Percentiles rank a stretch among this genome's conserved stretches.
Evolutionary conservation across 148 eudicot genomes (phyloP).

Genomic region (Rhododendron henanense): DNA sequence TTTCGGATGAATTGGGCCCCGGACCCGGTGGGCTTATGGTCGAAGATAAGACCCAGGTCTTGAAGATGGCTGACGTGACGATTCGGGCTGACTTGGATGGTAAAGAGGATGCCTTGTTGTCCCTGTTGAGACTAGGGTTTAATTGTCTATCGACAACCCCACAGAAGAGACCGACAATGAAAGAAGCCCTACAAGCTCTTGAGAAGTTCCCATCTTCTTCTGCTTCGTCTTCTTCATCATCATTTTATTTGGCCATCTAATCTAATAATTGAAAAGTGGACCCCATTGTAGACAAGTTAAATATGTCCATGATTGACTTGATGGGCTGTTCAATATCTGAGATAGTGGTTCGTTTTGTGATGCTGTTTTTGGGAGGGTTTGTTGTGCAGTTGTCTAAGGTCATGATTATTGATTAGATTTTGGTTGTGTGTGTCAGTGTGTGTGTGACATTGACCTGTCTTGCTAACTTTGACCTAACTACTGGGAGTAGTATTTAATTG

Average conservation of each 20-base stretch:
- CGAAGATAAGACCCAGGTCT: conserved; percentile 55
- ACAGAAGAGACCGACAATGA: conserved; percentile 90
- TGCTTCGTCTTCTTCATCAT: conserved; percentile 19
- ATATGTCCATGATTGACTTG: conserved; percentile 4
- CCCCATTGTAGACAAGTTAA: conserved; percentile 10
- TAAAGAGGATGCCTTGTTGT: conserved; percentile 64
- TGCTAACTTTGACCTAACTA: neutral
- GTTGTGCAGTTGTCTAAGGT: neutral
- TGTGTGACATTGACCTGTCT: neutral
- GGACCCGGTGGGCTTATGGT: conserved; percentile 37
- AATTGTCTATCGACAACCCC: conserved; percentile 64
- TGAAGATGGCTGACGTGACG: conserved; percentile 78
- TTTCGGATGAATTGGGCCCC: conserved; percentile 74
- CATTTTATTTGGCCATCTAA: conserved; percentile 34
- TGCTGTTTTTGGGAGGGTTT: neutral
- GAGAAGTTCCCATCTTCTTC: conserved; percentile 56
- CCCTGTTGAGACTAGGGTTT: conserved; percentile 60
- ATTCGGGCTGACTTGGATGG: conserved; percentile 88
- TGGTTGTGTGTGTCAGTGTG: neutral
- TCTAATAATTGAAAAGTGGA: conserved; percentile 15
- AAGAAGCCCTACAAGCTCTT: conserved; percentile 70
- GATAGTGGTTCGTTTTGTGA: neutral
- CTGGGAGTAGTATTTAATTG: too few relatives aligned
- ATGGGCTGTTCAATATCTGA: neutral
- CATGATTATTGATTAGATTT: neutral